These are phyloP conservation scores for Ustilago sp. DNA, from an alignment of 1,284 basidiomycete species.

Conservation along the genomic window DNA sequence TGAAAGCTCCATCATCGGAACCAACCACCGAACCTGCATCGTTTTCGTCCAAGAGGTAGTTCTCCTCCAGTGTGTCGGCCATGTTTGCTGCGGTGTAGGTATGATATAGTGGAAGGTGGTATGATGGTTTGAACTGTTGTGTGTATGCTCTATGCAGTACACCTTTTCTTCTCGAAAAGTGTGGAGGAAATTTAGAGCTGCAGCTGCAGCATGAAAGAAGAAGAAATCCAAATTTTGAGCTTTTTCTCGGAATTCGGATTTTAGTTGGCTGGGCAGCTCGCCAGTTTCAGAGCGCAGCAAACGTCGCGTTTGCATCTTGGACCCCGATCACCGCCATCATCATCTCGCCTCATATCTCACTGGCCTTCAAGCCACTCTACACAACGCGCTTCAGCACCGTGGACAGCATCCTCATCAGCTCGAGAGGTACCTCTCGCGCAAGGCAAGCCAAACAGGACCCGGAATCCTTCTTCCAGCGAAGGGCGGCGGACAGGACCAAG, in stretches of 20 bases:
- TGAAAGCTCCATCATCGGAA: constrained; percentile 49
- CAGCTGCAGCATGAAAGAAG: constrained; percentile 6
- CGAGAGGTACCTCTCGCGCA: no score
- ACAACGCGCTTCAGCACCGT: background rate
- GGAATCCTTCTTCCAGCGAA: no score
- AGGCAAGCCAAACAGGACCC: no score
- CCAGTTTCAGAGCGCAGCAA: constrained; percentile 11
- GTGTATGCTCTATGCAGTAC: constrained; percentile 1
- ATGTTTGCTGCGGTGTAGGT: constrained; percentile 31
- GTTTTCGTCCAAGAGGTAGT: constrained; percentile 56
- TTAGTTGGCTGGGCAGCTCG: background rate
- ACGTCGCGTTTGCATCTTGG: constrained; percentile 30
- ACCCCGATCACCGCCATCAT: constrained; percentile 36
- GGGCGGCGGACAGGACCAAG: no score
- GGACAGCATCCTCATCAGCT: background rate
- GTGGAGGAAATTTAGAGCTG: constrained; percentile 30
- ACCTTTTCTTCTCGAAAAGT: constrained; percentile 12
- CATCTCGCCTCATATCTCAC: no score
- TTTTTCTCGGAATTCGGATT: constrained; percentile 32
- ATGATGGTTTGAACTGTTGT: background rate
- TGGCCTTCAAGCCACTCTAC: background rate
- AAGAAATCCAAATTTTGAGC: constrained; percentile 26
- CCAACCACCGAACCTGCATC: constrained; percentile 32
- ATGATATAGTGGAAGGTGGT: background rate
- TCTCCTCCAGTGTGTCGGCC: constrained; percentile 62